Percentiles rank a stretch among this genome's conserved stretches.
These are phyloP conservation scores for Ambrosia hybrid DNA, from an alignment of 140 eudicot genomes.

Conservation along the genomic window DNA sequence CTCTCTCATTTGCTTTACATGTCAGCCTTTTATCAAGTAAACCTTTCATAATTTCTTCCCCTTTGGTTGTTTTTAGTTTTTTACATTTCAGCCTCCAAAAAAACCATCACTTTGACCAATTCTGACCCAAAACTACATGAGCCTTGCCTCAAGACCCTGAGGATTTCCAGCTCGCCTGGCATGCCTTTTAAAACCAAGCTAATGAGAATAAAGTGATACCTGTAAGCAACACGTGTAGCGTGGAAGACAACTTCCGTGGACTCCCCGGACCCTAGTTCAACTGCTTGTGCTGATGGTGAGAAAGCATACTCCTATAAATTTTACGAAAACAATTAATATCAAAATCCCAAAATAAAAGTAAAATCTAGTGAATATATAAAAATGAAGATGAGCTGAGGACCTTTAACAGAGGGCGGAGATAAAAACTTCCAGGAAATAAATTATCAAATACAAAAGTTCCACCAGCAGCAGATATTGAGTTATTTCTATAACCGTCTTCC, in stretches of 20 bases:
- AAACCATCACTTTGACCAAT: not conserved
- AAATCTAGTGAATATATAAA: not conserved
- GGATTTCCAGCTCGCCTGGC: too few species aligned
- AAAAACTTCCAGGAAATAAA: constrained; percentile 96
- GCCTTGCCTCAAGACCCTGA: constrained; percentile 58
- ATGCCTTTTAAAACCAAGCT: too few species aligned
- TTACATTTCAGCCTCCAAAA: not conserved
- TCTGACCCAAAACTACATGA: not conserved
- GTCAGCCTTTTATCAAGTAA: too few species aligned
- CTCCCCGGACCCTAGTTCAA: constrained; percentile 97
- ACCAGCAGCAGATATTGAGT: constrained; percentile 81
- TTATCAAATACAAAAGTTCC: constrained; percentile 70
- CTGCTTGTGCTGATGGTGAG: constrained; percentile 86
- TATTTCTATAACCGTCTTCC: constrained; percentile 98
- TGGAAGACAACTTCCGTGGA: constrained; percentile 80
- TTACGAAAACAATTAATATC: not conserved
- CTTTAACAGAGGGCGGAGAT: constrained; percentile 95
- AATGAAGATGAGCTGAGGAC: constrained; percentile 36
- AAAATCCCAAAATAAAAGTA: not conserved
- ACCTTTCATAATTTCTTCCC: too few species aligned
- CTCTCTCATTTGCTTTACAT: too few species aligned
- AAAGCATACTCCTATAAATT: constrained; percentile 85
- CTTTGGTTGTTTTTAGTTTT: not conserved
- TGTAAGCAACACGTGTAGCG: constrained; percentile 98
- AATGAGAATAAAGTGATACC: constrained; percentile 40